These are phyloP conservation scores for Tetracentron sinense DNA, from an alignment of 164 flowering plant genomes.

Conservation along the genomic window DNA sequence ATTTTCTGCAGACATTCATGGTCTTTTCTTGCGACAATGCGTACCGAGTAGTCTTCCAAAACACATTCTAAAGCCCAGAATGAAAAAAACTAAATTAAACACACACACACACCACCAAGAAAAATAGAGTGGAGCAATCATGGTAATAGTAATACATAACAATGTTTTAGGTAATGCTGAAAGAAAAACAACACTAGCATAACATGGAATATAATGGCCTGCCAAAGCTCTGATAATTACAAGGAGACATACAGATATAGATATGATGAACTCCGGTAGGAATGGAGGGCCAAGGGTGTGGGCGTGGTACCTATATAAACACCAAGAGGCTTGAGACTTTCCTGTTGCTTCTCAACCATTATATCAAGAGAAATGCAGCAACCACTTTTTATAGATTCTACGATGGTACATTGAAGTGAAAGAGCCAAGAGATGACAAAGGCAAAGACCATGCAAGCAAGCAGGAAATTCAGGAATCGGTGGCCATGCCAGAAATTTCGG, in stretches of 20 bases:
- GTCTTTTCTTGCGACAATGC: no score
- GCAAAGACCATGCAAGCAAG: conserved; percentile 64
- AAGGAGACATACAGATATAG: conserved; percentile 9
- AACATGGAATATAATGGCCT: background rate
- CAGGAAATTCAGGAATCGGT: conserved; percentile 52
- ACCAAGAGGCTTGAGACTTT: background rate
- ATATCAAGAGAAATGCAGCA: background rate
- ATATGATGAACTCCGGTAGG: no score
- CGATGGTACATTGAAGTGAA: conserved; percentile 58
- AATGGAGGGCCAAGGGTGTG: background rate
- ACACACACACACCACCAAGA: background rate
- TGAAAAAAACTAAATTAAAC: no score
- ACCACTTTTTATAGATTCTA: conserved; percentile 1
- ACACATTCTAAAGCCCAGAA: no score
- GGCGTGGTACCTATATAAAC: background rate
- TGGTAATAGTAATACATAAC: background rate
- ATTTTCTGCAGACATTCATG: no score
- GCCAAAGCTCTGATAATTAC: background rate
- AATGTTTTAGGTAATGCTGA: conserved; percentile 1
- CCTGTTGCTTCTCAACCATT: background rate
- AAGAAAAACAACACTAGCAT: background rate
- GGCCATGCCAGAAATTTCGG: conserved; percentile 77
- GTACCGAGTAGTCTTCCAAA: no score
- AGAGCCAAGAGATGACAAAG: conserved; percentile 62
- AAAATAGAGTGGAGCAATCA: background rate